Percentiles rank a stretch among this genome's conserved stretches.
phyloP scores from a whole-genome alignment of 345 rosid species.

The Populus alba region DNA sequence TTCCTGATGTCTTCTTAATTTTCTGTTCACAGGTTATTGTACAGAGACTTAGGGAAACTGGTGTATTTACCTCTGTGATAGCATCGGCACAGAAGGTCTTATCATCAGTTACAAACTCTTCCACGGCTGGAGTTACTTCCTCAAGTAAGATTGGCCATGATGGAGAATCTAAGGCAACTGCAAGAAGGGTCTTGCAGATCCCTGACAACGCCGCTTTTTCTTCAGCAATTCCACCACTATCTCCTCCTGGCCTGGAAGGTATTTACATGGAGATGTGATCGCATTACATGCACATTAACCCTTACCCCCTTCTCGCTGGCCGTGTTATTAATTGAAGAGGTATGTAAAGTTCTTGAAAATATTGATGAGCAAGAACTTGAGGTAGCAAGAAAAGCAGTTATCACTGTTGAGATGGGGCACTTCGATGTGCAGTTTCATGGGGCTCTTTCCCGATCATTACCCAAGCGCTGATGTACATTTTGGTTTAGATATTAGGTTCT shows the following conservation, averaged over 20 bases:
- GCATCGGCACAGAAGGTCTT: conserved; percentile 41
- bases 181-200: conserved; percentile 50
- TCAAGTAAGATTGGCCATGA: conserved; percentile 50
- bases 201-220: conserved; percentile 12
- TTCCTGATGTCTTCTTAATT: neutral
- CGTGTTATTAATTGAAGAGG: neutral
- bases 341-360: neutral
- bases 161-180: conserved; percentile 43
- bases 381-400: conserved; percentile 3
- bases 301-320: neutral
- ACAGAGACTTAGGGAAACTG: conserved; percentile 73
- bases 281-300: neutral
- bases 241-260: conserved; percentile 50
- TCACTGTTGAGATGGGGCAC: conserved; percentile 11
- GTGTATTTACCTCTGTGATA: conserved; percentile 55
- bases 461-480: conserved; percentile 47
- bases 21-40: conserved; percentile 52
- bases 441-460: conserved; percentile 48
- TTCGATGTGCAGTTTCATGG: conserved; percentile 19
- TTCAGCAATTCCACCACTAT: conserved; percentile 56
- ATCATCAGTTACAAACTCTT: conserved; percentile 39
- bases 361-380: neutral
- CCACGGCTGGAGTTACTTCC: conserved; percentile 28
- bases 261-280: conserved; percentile 15
- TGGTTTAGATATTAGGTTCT: conserved; percentile 26